phyloP scores from a whole-genome alignment of 768 basidiomycete genomes.

The Trametes cinnabarina region DNA sequence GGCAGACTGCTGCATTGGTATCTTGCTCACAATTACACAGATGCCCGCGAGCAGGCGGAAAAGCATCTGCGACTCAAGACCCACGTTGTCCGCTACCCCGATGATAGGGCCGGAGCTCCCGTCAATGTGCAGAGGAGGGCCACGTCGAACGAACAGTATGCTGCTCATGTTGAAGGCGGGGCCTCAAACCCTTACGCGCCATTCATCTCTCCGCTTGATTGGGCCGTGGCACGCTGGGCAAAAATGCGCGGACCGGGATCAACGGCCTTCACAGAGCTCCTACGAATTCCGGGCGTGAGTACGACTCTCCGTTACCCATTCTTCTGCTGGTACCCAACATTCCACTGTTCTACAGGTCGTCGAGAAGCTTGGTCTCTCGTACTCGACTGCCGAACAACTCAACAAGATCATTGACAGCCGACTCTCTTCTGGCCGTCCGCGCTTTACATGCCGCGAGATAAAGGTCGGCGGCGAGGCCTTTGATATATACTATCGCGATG shows the following conservation, averaged over 20 bases:
- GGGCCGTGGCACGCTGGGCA: slow-evolving; percentile 42
- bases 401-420: slow-evolving; percentile 35
- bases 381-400: slow-evolving; percentile 30
- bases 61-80: too few relatives aligned
- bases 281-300: slow-evolving; percentile 40
- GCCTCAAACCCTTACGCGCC: slow-evolving; percentile 28
- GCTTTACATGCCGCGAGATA: slow-evolving; percentile 29
- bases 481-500: slow-evolving; percentile 36
- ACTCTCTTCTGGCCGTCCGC: slow-evolving; percentile 27
- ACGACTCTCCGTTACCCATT: too few relatives aligned
- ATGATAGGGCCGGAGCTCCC: too few relatives aligned
- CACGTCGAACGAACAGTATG: neutral
- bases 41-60: too few relatives aligned
- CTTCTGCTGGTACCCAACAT: neutral
- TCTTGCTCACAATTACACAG: too few relatives aligned
- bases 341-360: neutral
- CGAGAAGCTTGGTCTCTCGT: slow-evolving; percentile 34
- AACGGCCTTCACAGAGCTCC: slow-evolving; percentile 38
- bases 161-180: neutral
- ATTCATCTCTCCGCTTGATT: slow-evolving; percentile 37
- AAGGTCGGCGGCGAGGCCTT: slow-evolving; percentile 30
- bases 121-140: too few relatives aligned
- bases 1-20: too few relatives aligned
- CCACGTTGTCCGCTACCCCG: too few relatives aligned
- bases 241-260: slow-evolving; percentile 37